Percentiles rank a stretch among this genome's conserved stretches.
Evolutionary conservation across 768 basidiomycete genomes (phyloP).

Genomic region (Peribolospora baueri): DNA sequence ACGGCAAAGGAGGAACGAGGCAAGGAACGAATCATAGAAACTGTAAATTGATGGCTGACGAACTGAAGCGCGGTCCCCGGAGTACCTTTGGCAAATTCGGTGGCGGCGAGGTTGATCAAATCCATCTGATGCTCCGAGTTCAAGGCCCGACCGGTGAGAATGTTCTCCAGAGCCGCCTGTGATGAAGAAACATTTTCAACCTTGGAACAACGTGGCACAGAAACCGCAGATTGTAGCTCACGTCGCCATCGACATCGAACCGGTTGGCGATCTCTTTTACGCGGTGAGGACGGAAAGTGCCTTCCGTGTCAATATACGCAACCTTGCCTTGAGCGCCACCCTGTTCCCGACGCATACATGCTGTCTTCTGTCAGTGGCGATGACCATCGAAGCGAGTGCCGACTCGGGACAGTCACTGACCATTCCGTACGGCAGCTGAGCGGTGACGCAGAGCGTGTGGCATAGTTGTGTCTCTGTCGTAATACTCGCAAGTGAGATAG

Average conservation of each 20-base stretch:
- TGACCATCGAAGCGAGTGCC: constrained; percentile 4
- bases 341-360: background rate
- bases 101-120: constrained; percentile 65
- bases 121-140: constrained; percentile 92
- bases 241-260: constrained; percentile 59
- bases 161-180: constrained; percentile 19
- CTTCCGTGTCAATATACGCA: constrained; percentile 80
- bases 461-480: constrained; percentile 60
- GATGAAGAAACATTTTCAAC: background rate
- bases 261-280: constrained; percentile 74
- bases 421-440: constrained; percentile 68
- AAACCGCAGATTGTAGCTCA: background rate
- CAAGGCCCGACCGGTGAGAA: constrained; percentile 40
- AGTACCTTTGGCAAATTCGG: constrained; percentile 51
- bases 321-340: constrained; percentile 26
- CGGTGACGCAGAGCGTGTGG: constrained; percentile 76
- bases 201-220: background rate
- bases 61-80: too few species aligned
- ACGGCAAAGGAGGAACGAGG: constrained; percentile 24
- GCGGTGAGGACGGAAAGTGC: constrained; percentile 83
- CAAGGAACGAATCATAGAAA: constrained; percentile 17
- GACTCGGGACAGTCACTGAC: constrained; percentile 15
- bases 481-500: too few species aligned
- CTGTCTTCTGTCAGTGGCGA: constrained; percentile 17
- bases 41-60: constrained; percentile 16